These are phyloP conservation scores for Sclerospora graminicola DNA, from an alignment of 352 stramenopile genomes.

Conservation along the genomic window DNA sequence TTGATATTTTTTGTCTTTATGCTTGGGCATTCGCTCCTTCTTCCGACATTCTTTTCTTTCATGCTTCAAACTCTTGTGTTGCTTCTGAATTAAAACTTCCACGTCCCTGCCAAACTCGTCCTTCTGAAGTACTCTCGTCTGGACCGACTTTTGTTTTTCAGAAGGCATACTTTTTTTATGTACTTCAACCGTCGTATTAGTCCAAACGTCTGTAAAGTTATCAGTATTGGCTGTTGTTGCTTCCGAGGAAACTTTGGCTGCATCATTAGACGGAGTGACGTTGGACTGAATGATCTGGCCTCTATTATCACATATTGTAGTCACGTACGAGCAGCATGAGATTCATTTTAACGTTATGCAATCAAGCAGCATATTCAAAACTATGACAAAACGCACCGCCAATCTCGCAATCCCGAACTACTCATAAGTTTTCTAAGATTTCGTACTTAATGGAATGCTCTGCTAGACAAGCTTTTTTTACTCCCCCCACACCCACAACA, in stretches of 20 bases:
- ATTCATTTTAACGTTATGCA: too few species aligned
- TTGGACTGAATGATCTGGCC: conserved; percentile 21
- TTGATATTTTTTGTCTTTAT: conserved; percentile 22
- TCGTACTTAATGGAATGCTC: conserved; percentile 3
- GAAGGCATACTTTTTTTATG: background rate
- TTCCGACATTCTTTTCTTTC: conserved; percentile 2
- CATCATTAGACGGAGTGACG: background rate
- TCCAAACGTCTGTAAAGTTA: too few species aligned
- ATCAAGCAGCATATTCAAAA: too few species aligned
- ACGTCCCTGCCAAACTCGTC: conserved; percentile 79
- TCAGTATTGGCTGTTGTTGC: background rate
- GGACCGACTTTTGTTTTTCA: background rate
- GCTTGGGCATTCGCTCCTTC: conserved; percentile 15
- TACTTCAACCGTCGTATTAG: too few species aligned
- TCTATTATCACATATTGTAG: conserved; percentile 4
- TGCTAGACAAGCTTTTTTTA: too few species aligned
- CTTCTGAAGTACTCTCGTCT: conserved; percentile 31
- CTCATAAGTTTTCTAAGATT: conserved; percentile 12
- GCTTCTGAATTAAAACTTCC: conserved; percentile 13
- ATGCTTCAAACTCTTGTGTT: conserved; percentile 12
- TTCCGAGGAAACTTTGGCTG: background rate
- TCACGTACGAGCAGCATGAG: too few species aligned
- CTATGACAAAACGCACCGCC: conserved; percentile 22
- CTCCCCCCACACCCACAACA: background rate
- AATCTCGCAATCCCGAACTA: conserved; percentile 23